Evolutionary conservation across 129 eudicot species (phyloP), one percentile per base, ranked within the genome.

Genomic region (Sambucus nigra): DNA sequence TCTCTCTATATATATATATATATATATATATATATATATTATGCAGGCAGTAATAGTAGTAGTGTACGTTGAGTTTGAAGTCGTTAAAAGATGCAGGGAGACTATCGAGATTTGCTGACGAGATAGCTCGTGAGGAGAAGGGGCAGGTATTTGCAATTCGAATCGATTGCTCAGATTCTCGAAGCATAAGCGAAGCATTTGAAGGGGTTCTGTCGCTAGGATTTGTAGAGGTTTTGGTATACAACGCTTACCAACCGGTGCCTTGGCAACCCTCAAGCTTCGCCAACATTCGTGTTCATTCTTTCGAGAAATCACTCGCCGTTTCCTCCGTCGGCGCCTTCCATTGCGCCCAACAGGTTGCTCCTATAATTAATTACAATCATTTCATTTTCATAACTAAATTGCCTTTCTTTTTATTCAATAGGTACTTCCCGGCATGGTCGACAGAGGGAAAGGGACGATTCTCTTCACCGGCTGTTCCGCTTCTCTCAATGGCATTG

Each of bases 351-450:
- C 96, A 87, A 29, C 86, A 71, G 88, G 96, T 87, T 25, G 21
- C 0, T 11, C 4, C 25, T 21, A 44, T 7, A 23, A 32, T 27
- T 25, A 24, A 7, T 15, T 15, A 2, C 42, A 7, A n/a, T 35
- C 42, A 35, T 7, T 35, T 19, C 46, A 49, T 13, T 47, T 40
- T 26, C 29, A 42, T 23, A 31, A 64, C 38, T 2, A 12, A 40
- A 25, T 27, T 21, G 17, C 10, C 28, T 8, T 20, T 21, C 5
- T 47, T 6, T 6, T 63, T 0, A 0, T 5, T 51, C 4, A 29
- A 5, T 20, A 87, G 96, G 96, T 87, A 54, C 51, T 87, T 59
- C 94, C 94, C 1, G 83, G 88, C 26, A 87, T 87, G 96, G 88
- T 79, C 53, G 88, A 79, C 52, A 76, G 86, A 66, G 88, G 94